Evolutionary conservation across 208 protist species (phyloP), one percentile per base, ranked within the genome.

Genomic region (Angomonas desouzai): DNA sequence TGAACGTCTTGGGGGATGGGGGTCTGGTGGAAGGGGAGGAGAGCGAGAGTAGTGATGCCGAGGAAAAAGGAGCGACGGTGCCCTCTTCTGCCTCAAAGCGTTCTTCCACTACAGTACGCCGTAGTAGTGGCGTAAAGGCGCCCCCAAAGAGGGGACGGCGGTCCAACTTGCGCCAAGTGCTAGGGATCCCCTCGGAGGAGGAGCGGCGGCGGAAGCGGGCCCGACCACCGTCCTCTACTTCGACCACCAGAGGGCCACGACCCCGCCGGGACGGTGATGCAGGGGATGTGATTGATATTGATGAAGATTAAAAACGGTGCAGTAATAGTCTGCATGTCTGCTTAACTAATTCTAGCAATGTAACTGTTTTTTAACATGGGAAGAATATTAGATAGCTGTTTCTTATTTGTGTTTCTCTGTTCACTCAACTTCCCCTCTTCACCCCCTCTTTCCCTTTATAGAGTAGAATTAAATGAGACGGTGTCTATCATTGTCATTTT

Each of bases 1-100:
- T 88, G 27, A 90, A 96, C 66, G 91, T 99, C 58, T 69, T 97
- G 32, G 97, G 99, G 55, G n/a, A 22, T n/a, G 11, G 51, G 2
- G 1, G 18, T 16, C 20, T 27, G 18, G 48, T 55, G 60, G n/a
- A 23, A 23, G 45, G 45, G 18, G 45, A 27, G 20, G 45, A 51
- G 45, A 16, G 6, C 18, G 45, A 51, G 45, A 13, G 45, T 40
- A 40, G 36, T 40, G 36, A 13, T 6, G 6, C 36, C 9, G 36
- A 40, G 36, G 36, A 40, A 13, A 13, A 13, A 40, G 36, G 36
- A 40, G 36, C 36, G 36, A 13, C 13, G 36, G 36, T 40, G 9
- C 36, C 36, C 36, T 40, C n/a, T n/a, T n/a, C n/a, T n/a, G n/a
- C n/a, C n/a, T n/a, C n/a, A n/a, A n/a, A n/a, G n/a, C n/a, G n/a